Conservation (phyloP, 2,329 filamentous ascomycete genomes). For the Coccinonectria pachysandricola region DNA sequence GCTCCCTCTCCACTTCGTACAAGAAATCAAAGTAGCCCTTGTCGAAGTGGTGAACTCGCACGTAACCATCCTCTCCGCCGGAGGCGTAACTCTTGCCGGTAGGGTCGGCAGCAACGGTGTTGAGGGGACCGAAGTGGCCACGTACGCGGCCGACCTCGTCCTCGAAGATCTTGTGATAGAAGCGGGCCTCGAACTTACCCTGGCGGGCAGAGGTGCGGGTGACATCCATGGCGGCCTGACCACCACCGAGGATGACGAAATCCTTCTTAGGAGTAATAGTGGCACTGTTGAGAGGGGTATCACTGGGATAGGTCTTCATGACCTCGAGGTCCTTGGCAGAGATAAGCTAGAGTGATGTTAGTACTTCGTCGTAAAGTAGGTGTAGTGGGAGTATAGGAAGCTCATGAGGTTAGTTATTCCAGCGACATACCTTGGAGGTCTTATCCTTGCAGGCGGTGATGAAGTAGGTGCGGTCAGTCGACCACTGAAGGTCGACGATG, state of each 20-base stretch:
- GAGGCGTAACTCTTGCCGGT: slow-evolving; percentile 87
- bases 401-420: no score
- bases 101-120: slow-evolving; percentile 91
- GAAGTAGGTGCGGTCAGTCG: slow-evolving; percentile 89
- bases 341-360: slow-evolving; percentile 48
- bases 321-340: slow-evolving; percentile 78
- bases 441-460: slow-evolving; percentile 98
- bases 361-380: slow-evolving; percentile 1
- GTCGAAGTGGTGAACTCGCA: slow-evolving; percentile 96
- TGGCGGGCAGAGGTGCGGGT: slow-evolving; percentile 88
- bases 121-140: slow-evolving; percentile 93
- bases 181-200: slow-evolving; percentile 98
- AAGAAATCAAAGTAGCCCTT: slow-evolving; percentile 97
- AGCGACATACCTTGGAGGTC: slow-evolving; percentile 69
- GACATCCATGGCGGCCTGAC: slow-evolving; percentile 97
- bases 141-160: slow-evolving; percentile 96
- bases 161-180: slow-evolving; percentile 99
- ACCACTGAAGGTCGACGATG: slow-evolving; percentile 94
- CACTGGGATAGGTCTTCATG: slow-evolving; percentile 83
- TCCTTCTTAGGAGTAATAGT: slow-evolving; percentile 92
- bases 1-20: slow-evolving; percentile 95
- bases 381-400: background rate
- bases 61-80: slow-evolving; percentile 96
- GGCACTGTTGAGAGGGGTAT: slow-evolving; percentile 94
- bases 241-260: slow-evolving; percentile 94